A percentile compares a stretch with the other conserved stretches of the same genome.
Evolutionary conservation across 257 asterid species (phyloP).

Genomic region (Paraleonurus japonicus): DNA sequence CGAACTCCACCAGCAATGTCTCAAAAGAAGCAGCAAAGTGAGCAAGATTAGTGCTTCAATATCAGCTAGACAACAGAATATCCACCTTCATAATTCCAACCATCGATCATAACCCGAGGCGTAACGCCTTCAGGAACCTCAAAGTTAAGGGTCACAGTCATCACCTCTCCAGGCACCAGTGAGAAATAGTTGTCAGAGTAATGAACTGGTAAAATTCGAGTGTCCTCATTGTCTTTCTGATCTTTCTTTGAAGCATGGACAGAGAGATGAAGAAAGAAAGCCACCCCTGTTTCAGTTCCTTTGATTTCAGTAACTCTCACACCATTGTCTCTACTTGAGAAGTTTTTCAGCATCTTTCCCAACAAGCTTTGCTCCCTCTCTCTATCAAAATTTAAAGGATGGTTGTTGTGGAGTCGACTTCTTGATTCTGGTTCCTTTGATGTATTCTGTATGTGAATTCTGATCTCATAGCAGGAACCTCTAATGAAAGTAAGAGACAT

Average conservation of each 20-base stretch:
- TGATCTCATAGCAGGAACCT: conserved; percentile 64
- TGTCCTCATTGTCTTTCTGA: conserved; percentile 47
- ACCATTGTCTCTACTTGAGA: conserved; percentile 29
- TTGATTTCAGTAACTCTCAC: conserved; percentile 40
- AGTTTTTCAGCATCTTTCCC: conserved; percentile 38
- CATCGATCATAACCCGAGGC: conserved; percentile 54
- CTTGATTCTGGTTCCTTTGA: conserved; percentile 54
- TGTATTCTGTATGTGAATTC: conserved; percentile 61
- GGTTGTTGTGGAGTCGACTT: conserved; percentile 34
- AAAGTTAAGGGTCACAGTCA: conserved; percentile 59
- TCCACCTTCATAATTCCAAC: conserved; percentile 66
- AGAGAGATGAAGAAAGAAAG: conserved; percentile 81
- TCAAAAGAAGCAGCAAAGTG: not conserved
- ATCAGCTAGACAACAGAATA: conserved; percentile 36
- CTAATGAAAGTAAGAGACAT: conserved; percentile 52
- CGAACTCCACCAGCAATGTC: not conserved
- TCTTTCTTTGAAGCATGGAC: conserved; percentile 59
- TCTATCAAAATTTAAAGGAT: conserved; percentile 4
- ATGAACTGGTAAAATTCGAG: conserved; percentile 85
- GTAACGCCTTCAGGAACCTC: conserved; percentile 63
- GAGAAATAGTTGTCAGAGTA: conserved; percentile 95
- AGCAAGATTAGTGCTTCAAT: not conserved
- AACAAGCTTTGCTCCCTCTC: conserved; percentile 36
- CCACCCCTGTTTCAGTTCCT: conserved; percentile 71
- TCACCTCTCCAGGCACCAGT: conserved; percentile 85